Percentiles rank a stretch among this genome's conserved stretches.
These are phyloP conservation scores for Macrolepiota fuliginosa DNA, from an alignment of 768 basidiomycete genomes.

Conservation along the genomic window DNA sequence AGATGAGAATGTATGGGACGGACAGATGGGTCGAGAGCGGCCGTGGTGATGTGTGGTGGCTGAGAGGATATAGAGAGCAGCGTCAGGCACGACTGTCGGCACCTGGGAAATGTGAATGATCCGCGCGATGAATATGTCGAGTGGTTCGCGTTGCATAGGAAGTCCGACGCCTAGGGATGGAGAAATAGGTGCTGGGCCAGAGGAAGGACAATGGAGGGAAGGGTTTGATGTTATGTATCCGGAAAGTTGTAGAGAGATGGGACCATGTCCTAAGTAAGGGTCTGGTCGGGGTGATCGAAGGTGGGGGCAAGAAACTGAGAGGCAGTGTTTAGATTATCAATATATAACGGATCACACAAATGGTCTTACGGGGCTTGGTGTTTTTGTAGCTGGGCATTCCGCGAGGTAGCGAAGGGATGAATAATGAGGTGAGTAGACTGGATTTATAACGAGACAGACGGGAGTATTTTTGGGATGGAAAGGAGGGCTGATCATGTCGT, in stretches of 20 bases:
- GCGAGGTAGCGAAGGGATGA: not conserved
- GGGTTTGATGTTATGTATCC: not conserved
- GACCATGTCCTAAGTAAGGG: not conserved
- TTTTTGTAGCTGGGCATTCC: not conserved
- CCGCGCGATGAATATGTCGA: not conserved
- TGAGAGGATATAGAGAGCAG: not conserved
- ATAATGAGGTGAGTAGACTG: no score
- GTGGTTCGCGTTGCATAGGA: not conserved
- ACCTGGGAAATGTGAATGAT: not conserved
- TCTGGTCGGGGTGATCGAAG: not conserved
- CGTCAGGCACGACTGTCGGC: not conserved
- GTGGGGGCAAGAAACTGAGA: not conserved
- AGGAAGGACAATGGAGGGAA: not conserved
- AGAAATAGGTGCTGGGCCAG: not conserved
- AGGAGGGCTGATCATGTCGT: no score
- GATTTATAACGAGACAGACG: no score
- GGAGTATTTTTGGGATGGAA: no score
- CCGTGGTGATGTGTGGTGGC: not conserved
- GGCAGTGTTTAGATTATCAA: not conserved
- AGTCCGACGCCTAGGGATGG: not conserved
- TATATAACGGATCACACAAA: not conserved
- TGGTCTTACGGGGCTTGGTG: not conserved
- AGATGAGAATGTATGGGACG: no score
- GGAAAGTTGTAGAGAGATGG: not conserved
- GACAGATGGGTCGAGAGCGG: not conserved